Conservation (phyloP, 257 asterid species). For the Euphrasia confusa region DNA sequence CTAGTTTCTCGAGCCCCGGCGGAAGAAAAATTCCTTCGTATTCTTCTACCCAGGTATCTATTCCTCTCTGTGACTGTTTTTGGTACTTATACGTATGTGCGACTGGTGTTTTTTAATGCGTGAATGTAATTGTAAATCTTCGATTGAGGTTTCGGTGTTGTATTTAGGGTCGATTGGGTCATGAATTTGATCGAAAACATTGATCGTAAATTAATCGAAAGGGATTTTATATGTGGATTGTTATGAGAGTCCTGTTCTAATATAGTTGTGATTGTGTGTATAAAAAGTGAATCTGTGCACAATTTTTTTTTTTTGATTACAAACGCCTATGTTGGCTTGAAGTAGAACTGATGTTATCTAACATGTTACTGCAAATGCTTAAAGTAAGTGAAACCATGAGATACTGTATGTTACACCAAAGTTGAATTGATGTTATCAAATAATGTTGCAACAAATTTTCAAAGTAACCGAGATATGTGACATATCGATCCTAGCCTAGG, state of each 20-base stretch:
- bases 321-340: too few species aligned
- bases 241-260: neutral
- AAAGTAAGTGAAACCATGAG: too few species aligned
- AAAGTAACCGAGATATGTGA: neutral
- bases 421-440: neutral
- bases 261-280: neutral
- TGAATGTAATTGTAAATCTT: neutral
- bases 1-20: slow-evolving; percentile 9
- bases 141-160: slow-evolving; percentile 15
- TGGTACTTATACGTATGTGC: slow-evolving; percentile 2
- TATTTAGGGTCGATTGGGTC: neutral
- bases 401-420: neutral
- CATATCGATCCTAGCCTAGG: too few species aligned
- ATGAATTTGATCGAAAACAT: too few species aligned
- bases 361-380: too few species aligned
- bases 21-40: neutral
- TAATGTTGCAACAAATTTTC: neutral
- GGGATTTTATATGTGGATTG: too few species aligned
- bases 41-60: slow-evolving; percentile 20
- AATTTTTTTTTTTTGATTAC: neutral
- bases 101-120: neutral
- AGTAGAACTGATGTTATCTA: too few species aligned
- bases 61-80: neutral
- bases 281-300: neutral
- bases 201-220: too few species aligned